Conservation (phyloP, 176 grass and related monocot genomes). For the Ampelocalamus luodianensis region DNA sequence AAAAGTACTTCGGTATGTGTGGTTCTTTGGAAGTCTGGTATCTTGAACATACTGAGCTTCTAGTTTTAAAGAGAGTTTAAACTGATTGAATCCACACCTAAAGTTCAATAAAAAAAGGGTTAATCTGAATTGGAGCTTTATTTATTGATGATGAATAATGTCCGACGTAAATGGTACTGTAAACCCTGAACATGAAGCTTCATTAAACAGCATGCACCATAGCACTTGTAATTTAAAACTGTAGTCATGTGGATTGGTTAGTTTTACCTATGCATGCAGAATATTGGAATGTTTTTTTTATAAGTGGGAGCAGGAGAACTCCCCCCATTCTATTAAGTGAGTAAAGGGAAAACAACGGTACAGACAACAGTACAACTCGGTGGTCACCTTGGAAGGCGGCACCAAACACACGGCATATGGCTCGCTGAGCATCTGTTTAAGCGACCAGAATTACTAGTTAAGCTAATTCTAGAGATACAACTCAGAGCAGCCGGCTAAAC, state of each 20-base stretch:
- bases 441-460: too few relatives aligned
- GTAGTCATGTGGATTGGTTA: neutral
- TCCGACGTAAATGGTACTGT: neutral
- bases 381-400: too few relatives aligned
- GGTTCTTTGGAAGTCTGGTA: too few relatives aligned
- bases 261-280: neutral
- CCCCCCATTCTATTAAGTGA: too few relatives aligned
- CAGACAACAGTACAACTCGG: too few relatives aligned
- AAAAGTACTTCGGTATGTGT: neutral
- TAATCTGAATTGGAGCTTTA: neutral
- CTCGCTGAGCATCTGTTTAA: too few relatives aligned
- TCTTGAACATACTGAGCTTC: neutral
- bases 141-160: neutral
- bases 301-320: too few relatives aligned
- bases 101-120: neutral
- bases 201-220: neutral
- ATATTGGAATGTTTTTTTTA: neutral
- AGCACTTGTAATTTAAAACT: neutral
- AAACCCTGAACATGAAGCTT: neutral
- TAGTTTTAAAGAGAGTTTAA: neutral
- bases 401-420: too few relatives aligned
- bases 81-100: neutral
- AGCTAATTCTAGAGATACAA: too few relatives aligned
- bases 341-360: too few relatives aligned
- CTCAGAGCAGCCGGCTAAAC: too few relatives aligned